Evolutionary conservation across 805 yeast species (phyloP).

Genomic region (Ogataea methylovora): DNA sequence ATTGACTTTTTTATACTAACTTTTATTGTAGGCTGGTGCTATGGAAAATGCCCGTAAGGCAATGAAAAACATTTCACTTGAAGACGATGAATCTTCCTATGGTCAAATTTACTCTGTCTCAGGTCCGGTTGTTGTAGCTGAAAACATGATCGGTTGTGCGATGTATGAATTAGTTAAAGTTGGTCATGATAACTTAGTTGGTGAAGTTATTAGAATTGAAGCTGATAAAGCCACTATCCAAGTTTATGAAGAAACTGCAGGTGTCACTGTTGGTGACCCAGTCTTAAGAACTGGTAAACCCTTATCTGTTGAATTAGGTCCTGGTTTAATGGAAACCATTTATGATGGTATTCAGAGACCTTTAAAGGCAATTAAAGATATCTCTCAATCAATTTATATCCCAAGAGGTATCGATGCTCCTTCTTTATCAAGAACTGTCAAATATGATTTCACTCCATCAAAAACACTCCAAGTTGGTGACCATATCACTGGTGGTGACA

Average conservation of each 20-base stretch:
- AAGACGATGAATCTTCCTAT: constrained; percentile 67
- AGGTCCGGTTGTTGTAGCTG: constrained; percentile 97
- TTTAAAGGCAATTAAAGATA: constrained; percentile 82
- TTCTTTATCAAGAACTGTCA: constrained; percentile 73
- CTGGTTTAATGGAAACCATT: constrained; percentile 98
- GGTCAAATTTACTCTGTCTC: constrained; percentile 93
- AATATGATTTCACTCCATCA: constrained; percentile 80
- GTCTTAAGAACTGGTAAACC: constrained; percentile 98
- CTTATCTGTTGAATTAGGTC: constrained; percentile 97
- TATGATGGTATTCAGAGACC: constrained; percentile 99
- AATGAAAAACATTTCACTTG: constrained; percentile 76
- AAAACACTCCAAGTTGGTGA: constrained; percentile 80
- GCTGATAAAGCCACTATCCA: constrained; percentile 97
- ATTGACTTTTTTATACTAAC: no score
- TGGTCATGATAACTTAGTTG: constrained; percentile 94
- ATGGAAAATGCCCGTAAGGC: constrained; percentile 95
- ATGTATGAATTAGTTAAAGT: constrained; percentile 99
- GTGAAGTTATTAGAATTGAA: constrained; percentile 96
- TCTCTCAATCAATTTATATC: constrained; percentile 86
- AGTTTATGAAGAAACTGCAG: constrained; percentile 99
- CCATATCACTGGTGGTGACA: constrained; percentile 97
- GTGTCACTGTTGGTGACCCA: constrained; percentile 99
- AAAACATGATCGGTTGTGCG: constrained; percentile 98
- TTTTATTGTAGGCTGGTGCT: constrained; percentile 93
- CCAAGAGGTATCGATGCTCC: constrained; percentile 99